Evolutionary conservation across 768 basidiomycete genomes (phyloP).

Genomic region (Psilocybe cubensis): DNA sequence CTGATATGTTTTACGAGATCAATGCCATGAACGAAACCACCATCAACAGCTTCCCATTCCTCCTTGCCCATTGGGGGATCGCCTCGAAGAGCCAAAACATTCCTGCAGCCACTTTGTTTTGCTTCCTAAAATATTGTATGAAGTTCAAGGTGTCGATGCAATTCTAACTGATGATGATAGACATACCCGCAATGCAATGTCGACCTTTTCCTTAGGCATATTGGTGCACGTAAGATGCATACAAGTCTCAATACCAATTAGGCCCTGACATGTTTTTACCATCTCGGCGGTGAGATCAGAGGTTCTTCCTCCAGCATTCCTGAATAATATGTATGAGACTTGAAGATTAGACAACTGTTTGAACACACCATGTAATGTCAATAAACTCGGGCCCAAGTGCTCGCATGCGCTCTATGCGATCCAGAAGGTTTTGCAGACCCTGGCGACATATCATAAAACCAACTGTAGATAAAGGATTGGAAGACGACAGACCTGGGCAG

Average conservation of each 20-base stretch:
- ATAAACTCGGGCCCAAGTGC: constrained; percentile 95
- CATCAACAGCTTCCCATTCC: constrained; percentile 91
- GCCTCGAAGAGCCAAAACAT: constrained; percentile 91
- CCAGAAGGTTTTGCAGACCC: constrained; percentile 94
- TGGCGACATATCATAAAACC: constrained; percentile 29
- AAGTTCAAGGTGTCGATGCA: neutral
- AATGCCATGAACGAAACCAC: constrained; percentile 87
- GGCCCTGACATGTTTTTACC: constrained; percentile 91
- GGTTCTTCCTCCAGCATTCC: constrained; percentile 97
- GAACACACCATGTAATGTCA: constrained; percentile 90
- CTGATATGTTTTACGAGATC: constrained; percentile 93
- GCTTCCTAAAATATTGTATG: constrained; percentile 64
- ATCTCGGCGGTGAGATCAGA: constrained; percentile 93
- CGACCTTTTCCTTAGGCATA: constrained; percentile 96
- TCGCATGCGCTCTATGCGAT: constrained; percentile 99
- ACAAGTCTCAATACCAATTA: constrained; percentile 95
- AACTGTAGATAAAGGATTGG: neutral
- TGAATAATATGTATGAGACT: constrained; percentile 31
- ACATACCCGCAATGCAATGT: constrained; percentile 84
- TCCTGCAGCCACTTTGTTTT: constrained; percentile 86
- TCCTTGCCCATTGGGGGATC: constrained; percentile 90
- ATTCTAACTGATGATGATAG: constrained; percentile 3
- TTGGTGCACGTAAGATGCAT: constrained; percentile 99
- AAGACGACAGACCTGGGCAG: constrained; percentile 72
- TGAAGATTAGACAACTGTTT: constrained; percentile 1